Conservation (phyloP, 2,329 filamentous ascomycete genomes). For the Alternaria sp. region DNA sequence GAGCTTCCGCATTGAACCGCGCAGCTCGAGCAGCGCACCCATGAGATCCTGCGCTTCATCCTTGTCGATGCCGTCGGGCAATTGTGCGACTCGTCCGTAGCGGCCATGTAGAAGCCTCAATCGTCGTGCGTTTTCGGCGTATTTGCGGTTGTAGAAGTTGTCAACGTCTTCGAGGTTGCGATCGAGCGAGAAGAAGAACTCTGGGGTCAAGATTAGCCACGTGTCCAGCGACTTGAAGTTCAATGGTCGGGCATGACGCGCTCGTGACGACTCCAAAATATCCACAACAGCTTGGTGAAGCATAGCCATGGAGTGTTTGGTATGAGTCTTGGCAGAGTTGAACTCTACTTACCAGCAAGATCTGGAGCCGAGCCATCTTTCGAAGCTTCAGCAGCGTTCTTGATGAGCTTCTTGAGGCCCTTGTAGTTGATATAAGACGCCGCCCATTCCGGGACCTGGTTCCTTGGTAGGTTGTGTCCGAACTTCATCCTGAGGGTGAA, state of each 20-base stretch:
- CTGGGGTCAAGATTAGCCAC: slow-evolving; percentile 56
- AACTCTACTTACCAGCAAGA: slow-evolving; percentile 75
- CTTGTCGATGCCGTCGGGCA: slow-evolving; percentile 75
- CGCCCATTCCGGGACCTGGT: slow-evolving; percentile 88
- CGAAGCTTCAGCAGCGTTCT: slow-evolving; percentile 70
- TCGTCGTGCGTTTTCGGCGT: slow-evolving; percentile 80
- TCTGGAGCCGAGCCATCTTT: slow-evolving; percentile 78
- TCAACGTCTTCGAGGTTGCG: slow-evolving; percentile 97
- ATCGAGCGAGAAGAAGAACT: slow-evolving; percentile 96
- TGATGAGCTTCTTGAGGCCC: slow-evolving; percentile 93
- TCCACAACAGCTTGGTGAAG: neutral
- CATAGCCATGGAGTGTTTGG: neutral
- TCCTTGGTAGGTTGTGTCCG: slow-evolving; percentile 69
- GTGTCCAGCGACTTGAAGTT: neutral
- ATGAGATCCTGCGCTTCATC: slow-evolving; percentile 93
- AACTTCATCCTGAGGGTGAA: slow-evolving; percentile 51
- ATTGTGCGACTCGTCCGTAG: slow-evolving; percentile 76
- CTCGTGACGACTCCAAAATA: neutral
- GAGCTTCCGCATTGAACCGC: slow-evolving; percentile 85
- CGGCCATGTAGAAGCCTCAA: slow-evolving; percentile 86
- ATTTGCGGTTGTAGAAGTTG: slow-evolving; percentile 96
- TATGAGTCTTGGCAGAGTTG: neutral
- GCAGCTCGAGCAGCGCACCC: slow-evolving; percentile 85
- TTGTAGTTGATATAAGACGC: slow-evolving; percentile 88
- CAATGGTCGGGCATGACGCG: neutral